These are phyloP conservation scores for Metarhizium album DNA, from an alignment of 2,329 filamentous ascomycete genomes.

Conservation along the genomic window DNA sequence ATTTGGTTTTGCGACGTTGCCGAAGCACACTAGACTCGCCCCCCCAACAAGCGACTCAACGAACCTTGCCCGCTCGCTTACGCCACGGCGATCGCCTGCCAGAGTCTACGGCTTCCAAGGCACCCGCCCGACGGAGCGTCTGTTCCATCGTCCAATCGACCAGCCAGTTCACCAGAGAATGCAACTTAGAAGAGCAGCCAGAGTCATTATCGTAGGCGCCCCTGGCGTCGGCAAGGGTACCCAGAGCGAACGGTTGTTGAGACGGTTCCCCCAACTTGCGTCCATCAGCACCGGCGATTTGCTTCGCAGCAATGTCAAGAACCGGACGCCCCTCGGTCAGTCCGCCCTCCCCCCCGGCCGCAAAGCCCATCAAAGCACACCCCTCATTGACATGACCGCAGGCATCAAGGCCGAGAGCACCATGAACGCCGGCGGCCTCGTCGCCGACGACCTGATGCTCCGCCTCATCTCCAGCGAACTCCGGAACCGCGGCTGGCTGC, in stretches of 20 bases:
- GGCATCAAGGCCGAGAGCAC: constrained; percentile 83
- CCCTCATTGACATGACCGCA: constrained; percentile 25
- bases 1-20: too few relatives aligned
- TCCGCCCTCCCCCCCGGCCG: too few relatives aligned
- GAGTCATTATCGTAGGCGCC: constrained; percentile 88
- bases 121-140: too few relatives aligned
- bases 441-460: constrained; percentile 83
- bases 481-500: constrained; percentile 73
- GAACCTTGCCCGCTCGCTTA: neutral
- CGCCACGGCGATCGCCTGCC: too few relatives aligned
- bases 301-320: constrained; percentile 84
- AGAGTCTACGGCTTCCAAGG: neutral
- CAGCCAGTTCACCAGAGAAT: constrained; percentile 27
- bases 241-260: constrained; percentile 79
- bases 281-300: constrained; percentile 92
- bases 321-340: constrained; percentile 71
- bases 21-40: neutral
- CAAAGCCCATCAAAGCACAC: neutral
- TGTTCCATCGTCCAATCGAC: neutral
- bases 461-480: constrained; percentile 88
- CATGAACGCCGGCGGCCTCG: constrained; percentile 82
- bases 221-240: constrained; percentile 98
- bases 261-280: constrained; percentile 77
- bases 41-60: neutral
- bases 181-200: constrained; percentile 69